phyloP scores from a whole-genome alignment of 768 basidiomycete species.

The Naganishia vaughanmartiniae region DNA sequence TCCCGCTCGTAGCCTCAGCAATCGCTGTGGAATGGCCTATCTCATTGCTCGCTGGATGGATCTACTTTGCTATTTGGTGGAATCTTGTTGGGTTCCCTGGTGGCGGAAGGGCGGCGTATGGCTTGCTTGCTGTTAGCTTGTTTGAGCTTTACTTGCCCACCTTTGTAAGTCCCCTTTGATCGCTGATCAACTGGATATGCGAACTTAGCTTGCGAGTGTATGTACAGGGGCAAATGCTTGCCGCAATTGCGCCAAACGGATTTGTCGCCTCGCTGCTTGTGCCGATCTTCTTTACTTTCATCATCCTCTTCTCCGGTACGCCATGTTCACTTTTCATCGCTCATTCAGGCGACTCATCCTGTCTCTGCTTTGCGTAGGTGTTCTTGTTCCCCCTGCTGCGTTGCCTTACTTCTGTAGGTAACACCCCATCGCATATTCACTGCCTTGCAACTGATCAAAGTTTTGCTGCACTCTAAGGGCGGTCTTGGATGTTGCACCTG shows the following conservation, averaged over 20 bases:
- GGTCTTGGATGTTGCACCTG: constrained; percentile 17
- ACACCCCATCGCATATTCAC: not conserved
- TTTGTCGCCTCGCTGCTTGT: constrained; percentile 23
- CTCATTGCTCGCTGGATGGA: not conserved
- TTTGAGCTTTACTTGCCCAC: constrained; percentile 23
- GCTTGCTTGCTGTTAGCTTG: constrained; percentile 6
- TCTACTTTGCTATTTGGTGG: constrained; percentile 23
- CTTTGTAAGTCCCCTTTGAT: not conserved
- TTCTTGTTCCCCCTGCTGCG: constrained; percentile 10
- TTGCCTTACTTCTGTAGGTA: constrained; percentile 19
- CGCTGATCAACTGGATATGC: not conserved
- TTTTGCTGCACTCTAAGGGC: not conserved
- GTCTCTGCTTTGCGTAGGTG: not conserved
- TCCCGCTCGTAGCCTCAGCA: constrained; percentile 3
- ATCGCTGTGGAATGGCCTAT: constrained; percentile 21
- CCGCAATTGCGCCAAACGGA: constrained; percentile 6
- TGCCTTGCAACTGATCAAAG: not conserved
- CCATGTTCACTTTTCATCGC: too few relatives aligned
- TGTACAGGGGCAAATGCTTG: constrained; percentile 5
- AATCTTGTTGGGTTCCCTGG: constrained; percentile 36
- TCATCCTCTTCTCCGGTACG: constrained; percentile 28
- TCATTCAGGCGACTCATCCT: not conserved
- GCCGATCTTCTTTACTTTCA: constrained; percentile 33
- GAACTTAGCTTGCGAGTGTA: not conserved
- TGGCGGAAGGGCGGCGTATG: constrained; percentile 24